phyloP scores from a whole-genome alignment of 805 yeast genomes.

The Kurtzmaniella cleridarum region DNA sequence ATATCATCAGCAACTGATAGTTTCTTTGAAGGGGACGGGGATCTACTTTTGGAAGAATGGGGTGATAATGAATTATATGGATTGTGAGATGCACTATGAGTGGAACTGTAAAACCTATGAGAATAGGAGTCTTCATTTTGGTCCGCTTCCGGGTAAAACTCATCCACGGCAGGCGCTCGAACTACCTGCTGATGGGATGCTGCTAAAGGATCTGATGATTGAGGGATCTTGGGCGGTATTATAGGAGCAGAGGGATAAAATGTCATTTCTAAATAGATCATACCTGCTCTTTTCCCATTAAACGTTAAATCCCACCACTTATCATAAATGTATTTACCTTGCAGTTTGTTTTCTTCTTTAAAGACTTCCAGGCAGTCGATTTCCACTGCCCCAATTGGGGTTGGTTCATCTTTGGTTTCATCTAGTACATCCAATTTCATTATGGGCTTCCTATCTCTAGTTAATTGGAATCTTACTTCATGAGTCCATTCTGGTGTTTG shows the following conservation, averaged over 20 bases:
- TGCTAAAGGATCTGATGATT: background rate
- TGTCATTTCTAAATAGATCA: slow-evolving; percentile 84
- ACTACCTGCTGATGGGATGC: background rate
- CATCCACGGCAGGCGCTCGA: background rate
- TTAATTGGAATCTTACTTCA: slow-evolving; percentile 62
- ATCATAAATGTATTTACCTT: slow-evolving; percentile 70
- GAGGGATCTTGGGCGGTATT: slow-evolving; percentile 32
- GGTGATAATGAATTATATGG: too few relatives aligned
- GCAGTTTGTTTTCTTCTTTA: slow-evolving; percentile 37
- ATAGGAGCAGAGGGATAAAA: slow-evolving; percentile 63
- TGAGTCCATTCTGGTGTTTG: slow-evolving; percentile 89
- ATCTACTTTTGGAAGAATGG: too few relatives aligned
- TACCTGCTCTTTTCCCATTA: slow-evolving; percentile 78
- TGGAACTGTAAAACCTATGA: too few relatives aligned
- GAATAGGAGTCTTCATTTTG: too few relatives aligned
- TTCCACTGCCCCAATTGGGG: slow-evolving; percentile 76
- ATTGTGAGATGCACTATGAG: too few relatives aligned
- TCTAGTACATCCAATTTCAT: slow-evolving; percentile 75
- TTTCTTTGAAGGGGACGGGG: too few relatives aligned
- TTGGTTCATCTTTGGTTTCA: slow-evolving; percentile 81
- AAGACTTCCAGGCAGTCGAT: slow-evolving; percentile 75
- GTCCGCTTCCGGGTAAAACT: slow-evolving; percentile 13
- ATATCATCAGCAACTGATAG: too few relatives aligned
- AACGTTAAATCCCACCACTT: slow-evolving; percentile 72
- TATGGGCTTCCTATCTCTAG: slow-evolving; percentile 56